Percentiles rank a stretch among this genome's conserved stretches.
Evolutionary conservation across 352 stramenopile species (phyloP).

Genomic region (Globisporangium middletonii): DNA sequence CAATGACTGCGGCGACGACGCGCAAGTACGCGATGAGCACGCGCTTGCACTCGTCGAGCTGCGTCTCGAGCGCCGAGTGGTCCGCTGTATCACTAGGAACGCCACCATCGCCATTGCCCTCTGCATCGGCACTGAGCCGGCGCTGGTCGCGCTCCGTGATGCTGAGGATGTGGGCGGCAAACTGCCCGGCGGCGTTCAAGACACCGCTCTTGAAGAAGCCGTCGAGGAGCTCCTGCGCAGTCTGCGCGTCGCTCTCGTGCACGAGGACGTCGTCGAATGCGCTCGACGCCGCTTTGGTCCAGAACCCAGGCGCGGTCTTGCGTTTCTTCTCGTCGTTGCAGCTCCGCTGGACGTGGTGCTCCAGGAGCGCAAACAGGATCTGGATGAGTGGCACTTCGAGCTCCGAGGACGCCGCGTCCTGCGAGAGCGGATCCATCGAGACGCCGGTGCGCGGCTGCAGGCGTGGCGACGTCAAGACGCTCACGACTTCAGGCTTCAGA

Average conservation of each 20-base stretch:
- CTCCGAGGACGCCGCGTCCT: neutral
- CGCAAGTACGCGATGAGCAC: slow-evolving; percentile 17
- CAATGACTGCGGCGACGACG: slow-evolving; percentile 8
- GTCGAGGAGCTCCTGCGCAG: slow-evolving; percentile 4
- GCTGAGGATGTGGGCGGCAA: slow-evolving; percentile 11
- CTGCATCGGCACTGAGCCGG: neutral
- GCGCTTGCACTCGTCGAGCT: slow-evolving; percentile 9
- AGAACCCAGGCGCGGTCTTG: slow-evolving; percentile 1
- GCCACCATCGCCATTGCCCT: neutral
- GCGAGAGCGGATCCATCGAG: slow-evolving; percentile 6
- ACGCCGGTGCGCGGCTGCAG: slow-evolving; percentile 3
- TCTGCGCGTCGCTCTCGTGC: slow-evolving; percentile 6
- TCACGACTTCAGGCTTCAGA: slow-evolving; percentile 24
- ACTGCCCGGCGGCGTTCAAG: slow-evolving; percentile 9
- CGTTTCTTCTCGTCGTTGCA: slow-evolving; percentile 10
- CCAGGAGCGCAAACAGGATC: slow-evolving; percentile 15
- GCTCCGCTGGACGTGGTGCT: slow-evolving; percentile 13
- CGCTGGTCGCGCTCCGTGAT: slow-evolving; percentile 5
- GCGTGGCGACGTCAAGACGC: slow-evolving; percentile 24
- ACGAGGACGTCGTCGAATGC: slow-evolving; percentile 9
- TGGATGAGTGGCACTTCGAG: slow-evolving; percentile 13
- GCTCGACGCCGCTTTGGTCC: neutral
- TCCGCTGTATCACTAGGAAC: neutral
- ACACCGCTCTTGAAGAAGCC: slow-evolving; percentile 5
- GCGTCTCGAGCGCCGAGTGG: slow-evolving; percentile 1